Conservation (phyloP, 805 yeast genomes). For the Groenewaldozyma tartarivorans region DNA sequence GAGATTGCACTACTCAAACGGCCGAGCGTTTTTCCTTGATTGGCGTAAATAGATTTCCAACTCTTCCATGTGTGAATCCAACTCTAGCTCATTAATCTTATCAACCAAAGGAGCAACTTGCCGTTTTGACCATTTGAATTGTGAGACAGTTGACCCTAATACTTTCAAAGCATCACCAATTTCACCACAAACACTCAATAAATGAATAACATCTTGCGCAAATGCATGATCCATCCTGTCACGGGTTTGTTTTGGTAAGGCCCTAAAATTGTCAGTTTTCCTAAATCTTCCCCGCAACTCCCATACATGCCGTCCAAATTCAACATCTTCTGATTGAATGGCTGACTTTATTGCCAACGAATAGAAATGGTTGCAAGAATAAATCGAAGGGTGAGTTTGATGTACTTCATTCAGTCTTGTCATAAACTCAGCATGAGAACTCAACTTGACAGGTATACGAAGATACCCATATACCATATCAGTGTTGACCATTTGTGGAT, state of each 20-base stretch:
- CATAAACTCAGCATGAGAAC: conserved; percentile 30
- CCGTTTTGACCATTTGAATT: conserved; percentile 56
- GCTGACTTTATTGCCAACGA: conserved; percentile 61
- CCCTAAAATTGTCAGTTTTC: conserved; percentile 42
- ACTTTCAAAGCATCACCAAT: conserved; percentile 63
- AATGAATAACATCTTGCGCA: conserved; percentile 60
- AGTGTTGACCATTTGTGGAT: conserved; percentile 35
- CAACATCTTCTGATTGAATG: conserved; percentile 40
- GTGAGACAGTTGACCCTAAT: conserved; percentile 54
- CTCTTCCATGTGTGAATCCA: conserved; percentile 18
- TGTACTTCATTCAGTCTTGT: conserved; percentile 22
- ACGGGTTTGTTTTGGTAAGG: conserved; percentile 29
- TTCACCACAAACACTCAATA: conserved; percentile 45
- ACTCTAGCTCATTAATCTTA: conserved; percentile 37
- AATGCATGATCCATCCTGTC: conserved; percentile 51
- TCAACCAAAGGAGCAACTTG: conserved; percentile 27
- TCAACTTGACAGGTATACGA: conserved; percentile 34
- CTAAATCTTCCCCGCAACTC: conserved; percentile 68
- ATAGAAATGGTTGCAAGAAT: conserved; percentile 30
- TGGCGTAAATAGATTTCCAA: background rate
- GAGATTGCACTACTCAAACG: background rate
- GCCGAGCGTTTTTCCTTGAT: background rate
- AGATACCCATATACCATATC: conserved; percentile 44
- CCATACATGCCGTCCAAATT: conserved; percentile 64
- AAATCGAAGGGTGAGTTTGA: background rate